phyloP scores from a whole-genome alignment of 306 rosid genomes.

The Fragaria ananassa region DNA sequence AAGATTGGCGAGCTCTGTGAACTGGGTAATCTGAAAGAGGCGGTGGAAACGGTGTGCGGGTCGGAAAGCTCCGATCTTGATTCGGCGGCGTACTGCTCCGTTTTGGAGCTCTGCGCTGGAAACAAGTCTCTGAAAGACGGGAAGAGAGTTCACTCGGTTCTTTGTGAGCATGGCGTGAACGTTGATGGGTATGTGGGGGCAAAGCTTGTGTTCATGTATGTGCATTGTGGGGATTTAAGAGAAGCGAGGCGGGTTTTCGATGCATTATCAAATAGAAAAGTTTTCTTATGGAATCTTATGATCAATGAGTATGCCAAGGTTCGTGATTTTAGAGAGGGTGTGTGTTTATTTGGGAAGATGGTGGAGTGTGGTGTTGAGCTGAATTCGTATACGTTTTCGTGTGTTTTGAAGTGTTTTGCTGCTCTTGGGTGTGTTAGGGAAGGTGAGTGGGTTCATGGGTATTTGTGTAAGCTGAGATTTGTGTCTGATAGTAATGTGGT shows the following conservation, averaged over 20 bases:
- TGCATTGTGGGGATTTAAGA: conserved; percentile 53
- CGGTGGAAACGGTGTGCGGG: conserved; percentile 40
- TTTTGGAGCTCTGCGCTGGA: conserved; percentile 76
- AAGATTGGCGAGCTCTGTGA: conserved; percentile 37
- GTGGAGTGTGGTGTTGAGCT: conserved; percentile 42
- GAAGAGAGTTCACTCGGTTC: conserved; percentile 49
- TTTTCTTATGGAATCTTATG: conserved; percentile 70
- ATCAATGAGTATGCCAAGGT: conserved; percentile 59
- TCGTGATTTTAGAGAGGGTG: conserved; percentile 47
- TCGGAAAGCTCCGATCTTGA: conserved; percentile 43
- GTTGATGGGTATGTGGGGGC: conserved; percentile 49
- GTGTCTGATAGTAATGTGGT: conserved; percentile 41
- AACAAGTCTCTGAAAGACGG: conserved; percentile 55
- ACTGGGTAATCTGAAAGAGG: conserved; percentile 53
- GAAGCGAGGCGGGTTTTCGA: conserved; percentile 60
- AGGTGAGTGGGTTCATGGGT: conserved; percentile 57
- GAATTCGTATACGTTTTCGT: conserved; percentile 56
- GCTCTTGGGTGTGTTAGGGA: conserved; percentile 41
- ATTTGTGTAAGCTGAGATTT: conserved; percentile 48
- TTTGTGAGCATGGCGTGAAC: conserved; percentile 30
- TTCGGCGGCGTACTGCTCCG: conserved; percentile 43
- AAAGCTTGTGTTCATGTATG: conserved; percentile 68
- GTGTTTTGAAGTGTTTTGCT: conserved; percentile 61
- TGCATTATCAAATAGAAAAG: conserved; percentile 38
- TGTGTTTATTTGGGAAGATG: conserved; percentile 55